phyloP scores from a whole-genome alignment of 306 rosid species.

The Mimosa bimucronata region DNA sequence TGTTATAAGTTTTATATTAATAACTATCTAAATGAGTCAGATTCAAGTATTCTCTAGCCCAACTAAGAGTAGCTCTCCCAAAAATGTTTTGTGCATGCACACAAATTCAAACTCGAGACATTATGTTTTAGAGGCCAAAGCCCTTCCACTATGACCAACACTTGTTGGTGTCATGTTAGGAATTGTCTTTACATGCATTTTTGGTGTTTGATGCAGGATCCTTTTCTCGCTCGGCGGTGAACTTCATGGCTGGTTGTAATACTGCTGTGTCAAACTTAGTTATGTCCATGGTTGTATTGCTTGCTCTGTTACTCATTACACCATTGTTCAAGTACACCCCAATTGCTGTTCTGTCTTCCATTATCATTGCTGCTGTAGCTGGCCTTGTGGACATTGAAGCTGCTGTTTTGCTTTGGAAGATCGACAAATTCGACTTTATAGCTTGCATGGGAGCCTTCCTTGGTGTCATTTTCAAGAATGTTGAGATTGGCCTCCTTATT shows the following conservation, averaged over 20 bases:
- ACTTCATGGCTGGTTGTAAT: constrained; percentile 81
- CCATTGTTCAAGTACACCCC: constrained; percentile 91
- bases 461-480: constrained; percentile 76
- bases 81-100: too few relatives aligned
- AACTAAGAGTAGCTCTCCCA: too few relatives aligned
- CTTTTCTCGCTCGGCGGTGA: constrained; percentile 88
- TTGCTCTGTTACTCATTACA: constrained; percentile 63
- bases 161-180: neutral
- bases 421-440: constrained; percentile 77
- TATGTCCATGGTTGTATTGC: constrained; percentile 64
- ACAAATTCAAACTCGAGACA: too few relatives aligned
- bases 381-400: constrained; percentile 63
- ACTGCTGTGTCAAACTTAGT: constrained; percentile 89
- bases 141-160: too few relatives aligned
- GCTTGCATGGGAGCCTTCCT: constrained; percentile 95
- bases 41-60: too few relatives aligned
- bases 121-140: too few relatives aligned
- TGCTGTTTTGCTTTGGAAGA: constrained; percentile 63
- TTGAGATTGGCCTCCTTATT: constrained; percentile 81
- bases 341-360: constrained; percentile 80
- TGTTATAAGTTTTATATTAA: neutral
- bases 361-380: constrained; percentile 67
- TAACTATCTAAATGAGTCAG: too few relatives aligned
- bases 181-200: neutral
- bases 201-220: constrained; percentile 57